phyloP scores from a whole-genome alignment of 2,329 filamentous ascomycete species.

The Ciborinia camelliae region DNA sequence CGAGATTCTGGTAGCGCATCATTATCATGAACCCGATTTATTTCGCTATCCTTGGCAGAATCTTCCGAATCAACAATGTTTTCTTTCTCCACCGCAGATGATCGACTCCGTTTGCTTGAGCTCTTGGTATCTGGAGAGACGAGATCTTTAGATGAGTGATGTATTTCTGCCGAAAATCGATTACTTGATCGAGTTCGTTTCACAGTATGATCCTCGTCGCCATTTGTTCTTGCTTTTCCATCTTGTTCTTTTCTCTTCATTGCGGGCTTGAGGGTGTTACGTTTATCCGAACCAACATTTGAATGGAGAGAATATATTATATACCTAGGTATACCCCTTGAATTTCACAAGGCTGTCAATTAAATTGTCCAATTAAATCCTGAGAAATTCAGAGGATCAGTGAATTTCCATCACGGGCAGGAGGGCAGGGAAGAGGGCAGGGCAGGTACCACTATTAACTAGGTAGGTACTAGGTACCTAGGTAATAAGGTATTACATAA shows the following conservation, averaged over 20 bases:
- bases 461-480: too few species aligned
- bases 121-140: background rate
- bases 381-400: background rate
- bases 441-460: too few species aligned
- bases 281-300: background rate
- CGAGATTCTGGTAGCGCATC: background rate
- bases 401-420: background rate
- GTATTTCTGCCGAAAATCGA: background rate
- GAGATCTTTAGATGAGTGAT: background rate
- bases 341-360: background rate
- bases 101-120: background rate
- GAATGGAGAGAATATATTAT: background rate
- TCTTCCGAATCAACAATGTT: slow-evolving; percentile 2
- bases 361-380: background rate
- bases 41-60: slow-evolving; percentile 10
- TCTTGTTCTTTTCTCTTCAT: slow-evolving; percentile 30
- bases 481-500: too few species aligned
- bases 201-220: slow-evolving; percentile 17
- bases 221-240: slow-evolving; percentile 16
- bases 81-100: background rate
- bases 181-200: slow-evolving; percentile 24
- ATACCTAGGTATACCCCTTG: background rate
- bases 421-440: too few species aligned
- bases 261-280: slow-evolving; percentile 1
- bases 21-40: background rate